A percentile compares a stretch with the other conserved stretches of the same genome.
phyloP scores from a whole-genome alignment of 495 filamentous ascomycete genomes.

The Cercophora scortea region DNA sequence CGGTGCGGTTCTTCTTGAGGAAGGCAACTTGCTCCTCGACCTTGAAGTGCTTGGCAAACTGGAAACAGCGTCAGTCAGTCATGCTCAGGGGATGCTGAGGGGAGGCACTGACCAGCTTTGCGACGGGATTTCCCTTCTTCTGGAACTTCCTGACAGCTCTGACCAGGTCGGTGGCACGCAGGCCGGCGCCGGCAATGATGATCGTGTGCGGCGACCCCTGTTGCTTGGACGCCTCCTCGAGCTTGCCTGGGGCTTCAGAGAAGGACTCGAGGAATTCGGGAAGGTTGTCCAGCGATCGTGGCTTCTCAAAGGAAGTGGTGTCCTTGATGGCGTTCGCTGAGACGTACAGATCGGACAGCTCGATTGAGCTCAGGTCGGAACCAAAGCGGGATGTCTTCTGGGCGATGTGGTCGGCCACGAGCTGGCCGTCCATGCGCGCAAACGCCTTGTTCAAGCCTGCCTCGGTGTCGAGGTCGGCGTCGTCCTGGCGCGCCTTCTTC shows the following conservation, averaged over 20 bases:
- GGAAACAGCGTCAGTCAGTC: conserved; percentile 49
- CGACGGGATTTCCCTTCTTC: conserved; percentile 64
- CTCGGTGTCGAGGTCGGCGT: conserved; percentile 54
- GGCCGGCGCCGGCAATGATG: conserved; percentile 67
- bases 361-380: conserved; percentile 68
- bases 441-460: conserved; percentile 75
- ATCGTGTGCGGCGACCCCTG: conserved; percentile 82
- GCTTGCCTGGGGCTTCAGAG: conserved; percentile 42
- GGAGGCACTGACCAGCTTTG: conserved; percentile 55
- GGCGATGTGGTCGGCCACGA: conserved; percentile 83
- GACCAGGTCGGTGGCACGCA: conserved; percentile 72
- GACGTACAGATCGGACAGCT: conserved; percentile 73
- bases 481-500: conserved; percentile 45
- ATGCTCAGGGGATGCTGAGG: not conserved
- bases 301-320: conserved; percentile 61
- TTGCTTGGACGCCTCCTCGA: conserved; percentile 55
- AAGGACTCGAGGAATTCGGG: conserved; percentile 68
- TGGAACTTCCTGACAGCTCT: conserved; percentile 70
- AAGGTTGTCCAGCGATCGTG: conserved; percentile 59
- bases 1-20: conserved; percentile 60
- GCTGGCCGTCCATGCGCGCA: conserved; percentile 66
- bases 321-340: conserved; percentile 52
- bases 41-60: conserved; percentile 97
- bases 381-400: conserved; percentile 71
- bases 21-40: conserved; percentile 75